Base-by-base conservation (phyloP, 441 rosid species). In the Cnidoscolus chayamansa region DNA sequence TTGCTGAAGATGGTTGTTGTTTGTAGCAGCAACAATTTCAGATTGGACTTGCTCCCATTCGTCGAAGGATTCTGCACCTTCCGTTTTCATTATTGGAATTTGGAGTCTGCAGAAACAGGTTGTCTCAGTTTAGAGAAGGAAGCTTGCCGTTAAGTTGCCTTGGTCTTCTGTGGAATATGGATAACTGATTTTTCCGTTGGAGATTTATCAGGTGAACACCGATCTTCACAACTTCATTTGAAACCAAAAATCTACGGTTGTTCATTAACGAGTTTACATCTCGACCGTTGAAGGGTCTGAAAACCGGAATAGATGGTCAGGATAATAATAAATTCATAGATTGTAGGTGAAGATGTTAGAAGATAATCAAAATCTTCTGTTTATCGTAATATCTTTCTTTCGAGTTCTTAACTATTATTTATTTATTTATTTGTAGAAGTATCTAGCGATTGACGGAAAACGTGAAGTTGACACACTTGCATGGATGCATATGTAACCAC, bases 1-100 rank as follows among this genome's bases (percentile, higher is more conserved):
- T 15, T 35, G 20, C 19, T 6, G 78, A 49, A 65, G 74, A 50
- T 71, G 45, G 40, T 37, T 19, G 72, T 19, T 30, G 45, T 40
- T 40, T 40, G 7, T 40, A 40, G 7, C 45, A 40, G 45, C 45
- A 40, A 53, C 67, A 53, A 58, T 51, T 49, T 80, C 74, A 64
- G 31, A 48, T 47, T 74, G 74, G 54, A 82, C 55, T 58, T 74
- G 75, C 61, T 77, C 81, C 85, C 83, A 82, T 13, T 79, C 81
- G 31, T 71, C 63, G 12, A 79, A 65, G 74, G 65, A 74, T 17
- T 72, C 73, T 13, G 31, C 59, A 68, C 30, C 67, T 31, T 79
- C 85, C 83, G 79, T 79, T 17, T 11, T 48, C 17, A 19, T 20
- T 25, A 16, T 9, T 53, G 20, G 4, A 10, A 20, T 19, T 20